Evolutionary conservation across 805 yeast genomes (phyloP), one percentile per base, ranked within the genome.

Genomic region (Wickerhamiella siamensis): DNA sequence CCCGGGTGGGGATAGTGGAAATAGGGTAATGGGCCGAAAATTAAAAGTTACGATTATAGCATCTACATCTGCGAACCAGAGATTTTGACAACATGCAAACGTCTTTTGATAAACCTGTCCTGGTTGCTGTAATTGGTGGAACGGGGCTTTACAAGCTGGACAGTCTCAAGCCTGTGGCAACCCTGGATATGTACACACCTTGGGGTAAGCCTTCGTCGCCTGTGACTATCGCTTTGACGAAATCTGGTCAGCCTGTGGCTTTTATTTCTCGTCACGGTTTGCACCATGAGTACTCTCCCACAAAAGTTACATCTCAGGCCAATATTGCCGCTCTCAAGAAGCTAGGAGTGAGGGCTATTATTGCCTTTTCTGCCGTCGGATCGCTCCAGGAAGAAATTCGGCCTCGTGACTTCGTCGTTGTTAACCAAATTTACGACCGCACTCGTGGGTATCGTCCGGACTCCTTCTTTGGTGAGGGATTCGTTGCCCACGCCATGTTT

Each of bases 141-240:
- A 91, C 98, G 4, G 99, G 99, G n/a, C 71, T 91, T 24, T 91
- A 91, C 67, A 81, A 83, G 44, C 68, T 91, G 43, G 83, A 79
- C 33, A 76, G 83, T 43, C 68, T 91, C 43, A 72, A 77, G 38
- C 93, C 94, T 3, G 94, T 88, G 36, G 95, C 95, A 14, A 68
- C 79, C 51, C 64, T 91, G 33, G 75, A 83, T 14, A 63, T 86
- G 44, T 72, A 80, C 16, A 91, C 99, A 3, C 99, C 99, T 18
- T 91, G 97, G 97, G 99, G 98, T 9, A 72, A 71, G 51, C 95
- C 99, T 18, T 86, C 96, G 4, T 79, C 94, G 12, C 87, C 95
- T 32, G 82, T 91, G 57, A 87, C 95, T 38, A 77, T 91, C 47
- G 79, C 94, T n/a, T 75, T 71, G 50, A 83, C 94, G 33, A 62